A percentile compares a stretch with the other conserved stretches of the same genome.
Evolutionary conservation across 148 eudicot species (phyloP).

Genomic region (Rheum nobile): DNA sequence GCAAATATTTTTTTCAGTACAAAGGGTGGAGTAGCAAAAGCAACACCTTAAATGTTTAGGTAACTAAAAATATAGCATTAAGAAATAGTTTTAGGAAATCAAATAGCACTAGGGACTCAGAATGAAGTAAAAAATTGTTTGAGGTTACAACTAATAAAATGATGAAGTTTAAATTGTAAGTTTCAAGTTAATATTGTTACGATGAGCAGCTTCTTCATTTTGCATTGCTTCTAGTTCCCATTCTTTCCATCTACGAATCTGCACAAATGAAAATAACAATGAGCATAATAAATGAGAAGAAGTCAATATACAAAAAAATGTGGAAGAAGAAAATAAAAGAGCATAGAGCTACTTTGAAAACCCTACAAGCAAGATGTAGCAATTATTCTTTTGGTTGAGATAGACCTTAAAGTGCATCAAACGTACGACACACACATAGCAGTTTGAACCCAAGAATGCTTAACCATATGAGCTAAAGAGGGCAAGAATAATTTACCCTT

Average conservation of each 20-base stretch:
- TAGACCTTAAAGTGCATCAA: not conserved
- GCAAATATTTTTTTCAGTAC: not conserved
- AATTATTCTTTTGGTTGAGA: not conserved
- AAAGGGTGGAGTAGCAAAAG: not conserved
- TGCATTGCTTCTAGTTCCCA: constrained; percentile 59
- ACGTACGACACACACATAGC: not conserved
- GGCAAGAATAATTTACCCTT: no score
- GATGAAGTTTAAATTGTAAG: not conserved
- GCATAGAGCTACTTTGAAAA: no score
- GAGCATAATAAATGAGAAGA: not conserved
- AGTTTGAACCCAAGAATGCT: not conserved
- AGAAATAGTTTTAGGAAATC: not conserved
- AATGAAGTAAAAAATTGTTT: not conserved
- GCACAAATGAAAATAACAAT: constrained; percentile 1
- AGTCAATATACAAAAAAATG: not conserved
- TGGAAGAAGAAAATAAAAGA: not conserved
- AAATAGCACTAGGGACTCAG: no score
- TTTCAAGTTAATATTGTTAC: constrained; percentile 17
- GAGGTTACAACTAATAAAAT: not conserved
- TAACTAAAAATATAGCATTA: not conserved
- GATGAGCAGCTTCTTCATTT: constrained; percentile 2
- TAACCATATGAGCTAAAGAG: not conserved
- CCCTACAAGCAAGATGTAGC: no score
- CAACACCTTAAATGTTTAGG: not conserved
- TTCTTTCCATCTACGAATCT: constrained; percentile 81